Percentiles rank a stretch among this genome's conserved stretches.
Conservation (phyloP, 768 basidiomycete species). For the Lepiota venenata region DNA sequence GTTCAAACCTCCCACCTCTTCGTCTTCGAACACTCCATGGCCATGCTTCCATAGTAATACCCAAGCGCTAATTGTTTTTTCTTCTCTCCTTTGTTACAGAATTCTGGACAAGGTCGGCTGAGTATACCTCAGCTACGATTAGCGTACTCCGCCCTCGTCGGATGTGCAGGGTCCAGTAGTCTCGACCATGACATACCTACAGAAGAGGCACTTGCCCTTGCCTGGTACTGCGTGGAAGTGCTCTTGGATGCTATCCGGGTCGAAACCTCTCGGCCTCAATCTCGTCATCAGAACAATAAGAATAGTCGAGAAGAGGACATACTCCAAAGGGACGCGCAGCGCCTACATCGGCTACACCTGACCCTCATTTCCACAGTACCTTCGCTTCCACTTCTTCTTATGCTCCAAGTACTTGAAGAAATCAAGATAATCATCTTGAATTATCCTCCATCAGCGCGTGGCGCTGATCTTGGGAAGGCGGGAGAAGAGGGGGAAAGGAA, state of each 20-base stretch:
- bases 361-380: constrained; percentile 65
- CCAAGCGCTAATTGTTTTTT: background rate
- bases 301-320: background rate
- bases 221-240: constrained; percentile 64
- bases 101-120: constrained; percentile 58
- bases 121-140: constrained; percentile 65
- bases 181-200: constrained; percentile 15
- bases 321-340: constrained; percentile 21
- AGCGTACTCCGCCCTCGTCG: constrained; percentile 71
- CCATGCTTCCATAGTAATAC: background rate
- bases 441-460: constrained; percentile 18
- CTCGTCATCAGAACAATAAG: constrained; percentile 19
- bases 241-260: constrained; percentile 45
- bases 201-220: constrained; percentile 40
- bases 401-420: constrained; percentile 52
- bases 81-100: constrained; percentile 35
- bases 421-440: constrained; percentile 33
- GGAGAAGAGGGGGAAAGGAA: constrained; percentile 22
- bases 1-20: background rate
- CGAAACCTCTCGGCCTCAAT: constrained; percentile 15
- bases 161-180: constrained; percentile 48
- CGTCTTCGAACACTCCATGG: background rate
- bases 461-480: constrained; percentile 1
- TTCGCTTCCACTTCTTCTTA: constrained; percentile 53
- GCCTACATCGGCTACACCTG: constrained; percentile 56